Evolutionary conservation across 371 early-diverging fungal genomes (phyloP).

Genomic region (Actinomucor elegans): DNA sequence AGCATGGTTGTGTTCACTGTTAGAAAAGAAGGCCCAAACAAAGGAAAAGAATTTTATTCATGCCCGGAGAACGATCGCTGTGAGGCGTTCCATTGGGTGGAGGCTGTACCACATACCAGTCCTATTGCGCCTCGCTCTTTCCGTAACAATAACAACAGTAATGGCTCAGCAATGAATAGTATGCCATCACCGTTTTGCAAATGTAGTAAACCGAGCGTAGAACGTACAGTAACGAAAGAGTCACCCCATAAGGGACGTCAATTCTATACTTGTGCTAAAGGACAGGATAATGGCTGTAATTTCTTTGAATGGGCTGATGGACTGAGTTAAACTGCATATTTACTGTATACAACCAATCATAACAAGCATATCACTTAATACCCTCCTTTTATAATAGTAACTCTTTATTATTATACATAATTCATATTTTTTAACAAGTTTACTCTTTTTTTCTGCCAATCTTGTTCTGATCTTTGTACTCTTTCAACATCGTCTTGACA

Average conservation of each 20-base stretch:
- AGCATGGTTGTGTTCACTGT: constrained; percentile 42
- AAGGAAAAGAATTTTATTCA: constrained; percentile 53
- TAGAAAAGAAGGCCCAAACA: constrained; percentile 62
- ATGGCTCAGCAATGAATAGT: background rate
- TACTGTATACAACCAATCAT: too few species aligned
- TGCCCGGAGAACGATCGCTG: constrained; percentile 27
- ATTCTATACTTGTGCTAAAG: constrained; percentile 46
- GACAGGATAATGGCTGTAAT: constrained; percentile 3
- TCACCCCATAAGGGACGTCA: constrained; percentile 46
- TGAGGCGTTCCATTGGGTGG: constrained; percentile 34
- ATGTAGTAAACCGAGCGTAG: constrained; percentile 50
- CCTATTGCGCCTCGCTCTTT: too few species aligned
- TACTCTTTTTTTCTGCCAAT: background rate
- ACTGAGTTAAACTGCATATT: too few species aligned
- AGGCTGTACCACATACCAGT: constrained; percentile 15
- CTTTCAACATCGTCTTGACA: background rate
- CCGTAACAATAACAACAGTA: constrained; percentile 2
- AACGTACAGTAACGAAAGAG: constrained; percentile 36
- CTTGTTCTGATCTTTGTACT: constrained; percentile 4
- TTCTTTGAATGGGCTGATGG: constrained; percentile 22
- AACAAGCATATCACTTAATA: background rate
- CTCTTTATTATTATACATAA: background rate
- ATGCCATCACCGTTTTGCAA: constrained; percentile 43
- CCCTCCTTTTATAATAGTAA: background rate
- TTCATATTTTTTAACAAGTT: background rate